phyloP scores from a whole-genome alignment of 352 stramenopile genomes.

The Aphanomyces invadans region DNA sequence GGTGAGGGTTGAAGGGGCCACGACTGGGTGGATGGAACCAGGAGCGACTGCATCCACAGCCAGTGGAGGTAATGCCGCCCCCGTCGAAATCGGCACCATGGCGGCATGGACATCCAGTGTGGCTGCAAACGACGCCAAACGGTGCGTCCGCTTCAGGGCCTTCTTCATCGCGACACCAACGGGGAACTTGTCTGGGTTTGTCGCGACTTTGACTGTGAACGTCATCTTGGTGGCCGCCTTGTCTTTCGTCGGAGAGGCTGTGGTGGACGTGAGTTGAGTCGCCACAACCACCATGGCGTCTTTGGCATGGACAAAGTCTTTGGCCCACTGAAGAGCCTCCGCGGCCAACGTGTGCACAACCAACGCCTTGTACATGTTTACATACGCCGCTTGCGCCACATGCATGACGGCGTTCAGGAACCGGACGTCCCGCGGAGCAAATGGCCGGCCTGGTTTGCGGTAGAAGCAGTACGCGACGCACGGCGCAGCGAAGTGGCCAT shows the following conservation, averaged over 20 bases:
- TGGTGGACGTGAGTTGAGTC: background rate
- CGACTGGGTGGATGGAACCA: no score
- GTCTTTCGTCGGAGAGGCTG: no score
- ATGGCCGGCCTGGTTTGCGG: constrained; percentile 26
- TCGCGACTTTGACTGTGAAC: background rate
- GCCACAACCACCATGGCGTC: background rate
- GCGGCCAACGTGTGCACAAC: constrained; percentile 31
- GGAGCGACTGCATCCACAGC: no score
- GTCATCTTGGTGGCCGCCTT: background rate
- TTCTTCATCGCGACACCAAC: background rate
- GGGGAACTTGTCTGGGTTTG: constrained; percentile 9
- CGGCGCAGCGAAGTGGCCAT: constrained; percentile 28
- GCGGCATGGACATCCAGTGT: background rate
- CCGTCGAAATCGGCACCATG: background rate
- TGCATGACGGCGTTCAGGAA: constrained; percentile 51
- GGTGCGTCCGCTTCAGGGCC: constrained; percentile 7
- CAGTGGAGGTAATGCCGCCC: no score
- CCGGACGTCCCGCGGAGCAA: constrained; percentile 41
- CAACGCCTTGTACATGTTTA: constrained; percentile 44
- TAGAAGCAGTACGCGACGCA: constrained; percentile 51
- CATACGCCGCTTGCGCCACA: constrained; percentile 43
- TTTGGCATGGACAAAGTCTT: constrained; percentile 17
- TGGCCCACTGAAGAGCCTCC: background rate
- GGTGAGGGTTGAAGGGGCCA: background rate
- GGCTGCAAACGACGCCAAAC: constrained; percentile 10